Evolutionary conservation across 2,329 filamentous ascomycete genomes (phyloP).

Genomic region (Metarhizium album): DNA sequence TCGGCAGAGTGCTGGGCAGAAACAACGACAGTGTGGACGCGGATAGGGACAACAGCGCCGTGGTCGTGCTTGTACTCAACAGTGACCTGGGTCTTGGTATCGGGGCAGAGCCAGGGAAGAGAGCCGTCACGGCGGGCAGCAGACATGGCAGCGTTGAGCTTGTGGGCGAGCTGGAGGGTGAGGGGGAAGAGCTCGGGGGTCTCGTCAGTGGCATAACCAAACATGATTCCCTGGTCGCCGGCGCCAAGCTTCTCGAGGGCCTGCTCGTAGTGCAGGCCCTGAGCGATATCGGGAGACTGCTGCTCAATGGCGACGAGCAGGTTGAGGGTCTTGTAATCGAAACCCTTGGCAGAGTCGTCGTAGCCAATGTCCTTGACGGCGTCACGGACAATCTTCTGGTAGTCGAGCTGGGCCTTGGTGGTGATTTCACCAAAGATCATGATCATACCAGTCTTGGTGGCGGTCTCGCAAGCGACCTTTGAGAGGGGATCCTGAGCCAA

Average conservation of each 20-base stretch:
- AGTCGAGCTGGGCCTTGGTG: slow-evolving; percentile 91
- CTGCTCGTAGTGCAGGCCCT: slow-evolving; percentile 97
- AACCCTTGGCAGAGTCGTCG: slow-evolving; percentile 92
- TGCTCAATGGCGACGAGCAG: slow-evolving; percentile 98
- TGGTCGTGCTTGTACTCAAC: slow-evolving; percentile 97
- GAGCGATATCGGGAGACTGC: slow-evolving; percentile 97
- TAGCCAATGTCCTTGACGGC: slow-evolving; percentile 99
- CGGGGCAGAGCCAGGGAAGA: slow-evolving; percentile 89
- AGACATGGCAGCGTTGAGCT: slow-evolving; percentile 93
- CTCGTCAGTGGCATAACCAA: slow-evolving; percentile 98
- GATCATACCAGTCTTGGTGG: slow-evolving; percentile 99
- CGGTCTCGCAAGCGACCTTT: slow-evolving; percentile 98
- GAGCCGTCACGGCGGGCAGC: slow-evolving; percentile 76
- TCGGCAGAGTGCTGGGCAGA: slow-evolving; percentile 86
- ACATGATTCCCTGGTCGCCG: slow-evolving; percentile 99
- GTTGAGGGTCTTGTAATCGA: slow-evolving; percentile 99
- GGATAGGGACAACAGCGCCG: slow-evolving; percentile 81
- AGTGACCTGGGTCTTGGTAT: slow-evolving; percentile 99
- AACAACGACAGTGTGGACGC: slow-evolving; percentile 94
- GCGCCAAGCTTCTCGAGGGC: slow-evolving; percentile 95
- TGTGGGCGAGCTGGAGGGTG: slow-evolving; percentile 88
- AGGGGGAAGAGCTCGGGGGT: slow-evolving; percentile 94
- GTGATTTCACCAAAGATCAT: slow-evolving; percentile 99
- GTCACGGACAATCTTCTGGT: slow-evolving; percentile 92
- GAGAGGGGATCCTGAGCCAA: slow-evolving; percentile 88